Evolutionary conservation across 768 basidiomycete species (phyloP).

Genomic region (Collybia mongolica): DNA sequence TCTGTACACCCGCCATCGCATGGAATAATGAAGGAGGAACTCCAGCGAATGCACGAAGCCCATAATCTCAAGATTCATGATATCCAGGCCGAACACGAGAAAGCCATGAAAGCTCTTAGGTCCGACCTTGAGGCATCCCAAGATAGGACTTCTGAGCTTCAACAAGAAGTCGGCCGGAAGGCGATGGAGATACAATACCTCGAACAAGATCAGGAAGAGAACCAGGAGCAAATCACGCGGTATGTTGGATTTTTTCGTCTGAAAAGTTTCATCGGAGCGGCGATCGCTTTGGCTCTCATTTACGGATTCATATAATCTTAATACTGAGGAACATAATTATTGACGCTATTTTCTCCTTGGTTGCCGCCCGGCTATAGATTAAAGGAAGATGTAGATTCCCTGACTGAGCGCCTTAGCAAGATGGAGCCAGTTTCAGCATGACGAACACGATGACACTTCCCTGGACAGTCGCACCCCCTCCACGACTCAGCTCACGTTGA

Average conservation of each 20-base stretch:
- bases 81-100: slow-evolving; percentile 66
- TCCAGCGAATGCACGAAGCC: slow-evolving; percentile 77
- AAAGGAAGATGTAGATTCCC: slow-evolving; percentile 60
- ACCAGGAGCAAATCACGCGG: slow-evolving; percentile 72
- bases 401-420: slow-evolving; percentile 41
- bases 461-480: slow-evolving; percentile 6
- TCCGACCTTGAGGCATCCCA: slow-evolving; percentile 57
- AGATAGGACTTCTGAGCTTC: slow-evolving; percentile 48
- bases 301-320: slow-evolving; percentile 48
- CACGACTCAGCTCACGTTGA: slow-evolving; percentile 7
- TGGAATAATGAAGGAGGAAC: slow-evolving; percentile 71
- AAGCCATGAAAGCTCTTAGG: slow-evolving; percentile 47
- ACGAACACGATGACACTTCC: slow-evolving; percentile 7
- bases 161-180: slow-evolving; percentile 64
- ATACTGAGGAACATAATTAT: slow-evolving; percentile 30
- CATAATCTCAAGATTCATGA: slow-evolving; percentile 82
- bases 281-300: slow-evolving; percentile 53
- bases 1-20: slow-evolving; percentile 35
- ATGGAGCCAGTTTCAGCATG: slow-evolving; percentile 20
- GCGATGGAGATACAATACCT: slow-evolving; percentile 81
- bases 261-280: slow-evolving; percentile 52
- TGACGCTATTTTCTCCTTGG: slow-evolving; percentile 25
- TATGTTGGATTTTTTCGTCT: slow-evolving; percentile 65
- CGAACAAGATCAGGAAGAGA: slow-evolving; percentile 79
- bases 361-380: slow-evolving; percentile 46